A percentile compares a stretch with the other conserved stretches of the same genome.
These are phyloP conservation scores for Syzygium grande DNA, from an alignment of 345 rosid genomes.

Conservation along the genomic window DNA sequence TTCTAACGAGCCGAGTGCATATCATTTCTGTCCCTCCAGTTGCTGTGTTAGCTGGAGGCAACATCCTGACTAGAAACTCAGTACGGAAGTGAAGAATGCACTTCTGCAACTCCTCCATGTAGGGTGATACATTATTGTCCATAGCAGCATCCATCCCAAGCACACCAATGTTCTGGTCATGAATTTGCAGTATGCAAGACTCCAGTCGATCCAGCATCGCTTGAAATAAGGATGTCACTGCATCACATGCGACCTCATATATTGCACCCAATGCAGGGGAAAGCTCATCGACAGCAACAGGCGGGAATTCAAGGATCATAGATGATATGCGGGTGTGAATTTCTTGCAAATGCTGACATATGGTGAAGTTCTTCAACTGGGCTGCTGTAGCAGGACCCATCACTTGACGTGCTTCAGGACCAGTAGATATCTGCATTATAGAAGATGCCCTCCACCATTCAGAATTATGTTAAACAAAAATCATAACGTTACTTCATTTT, in stretches of 20 bases:
- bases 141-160: conserved; percentile 68
- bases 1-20: conserved; percentile 84
- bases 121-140: conserved; percentile 86
- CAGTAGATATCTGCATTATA: conserved; percentile 80
- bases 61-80: conserved; percentile 75
- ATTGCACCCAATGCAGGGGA: conserved; percentile 70
- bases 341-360: conserved; percentile 92
- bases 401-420: conserved; percentile 91
- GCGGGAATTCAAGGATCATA: conserved; percentile 58
- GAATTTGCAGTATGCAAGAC: conserved; percentile 87
- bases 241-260: conserved; percentile 82
- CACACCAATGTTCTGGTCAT: conserved; percentile 76
- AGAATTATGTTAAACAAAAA: not conserved
- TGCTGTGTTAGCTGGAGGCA: conserved; percentile 57
- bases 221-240: conserved; percentile 84
- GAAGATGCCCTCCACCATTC: not conserved
- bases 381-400: conserved; percentile 79
- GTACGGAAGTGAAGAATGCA: conserved; percentile 80
- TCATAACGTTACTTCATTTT: not conserved
- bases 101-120: conserved; percentile 96
- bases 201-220: conserved; percentile 89
- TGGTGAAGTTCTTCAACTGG: conserved; percentile 77
- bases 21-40: conserved; percentile 65
- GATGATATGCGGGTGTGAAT: conserved; percentile 68
- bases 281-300: conserved; percentile 71